Evolutionary conservation across 2,329 filamentous ascomycete genomes (phyloP).

Genomic region (Pseudogymnoascus sp.): DNA sequence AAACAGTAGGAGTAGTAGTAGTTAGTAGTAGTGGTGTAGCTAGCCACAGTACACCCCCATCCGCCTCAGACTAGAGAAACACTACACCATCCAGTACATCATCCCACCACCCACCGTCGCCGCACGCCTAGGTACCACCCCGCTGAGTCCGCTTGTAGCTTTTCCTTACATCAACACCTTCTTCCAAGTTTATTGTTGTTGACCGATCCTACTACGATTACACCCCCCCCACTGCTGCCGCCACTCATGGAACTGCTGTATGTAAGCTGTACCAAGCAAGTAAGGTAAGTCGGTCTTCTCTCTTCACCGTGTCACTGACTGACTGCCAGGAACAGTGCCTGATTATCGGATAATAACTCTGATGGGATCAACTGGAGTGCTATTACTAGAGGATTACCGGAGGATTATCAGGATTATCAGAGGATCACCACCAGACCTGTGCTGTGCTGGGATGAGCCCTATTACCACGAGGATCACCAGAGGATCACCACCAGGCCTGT

Average conservation of each 20-base stretch:
- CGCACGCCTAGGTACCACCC: too few relatives aligned
- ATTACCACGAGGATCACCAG: too few relatives aligned
- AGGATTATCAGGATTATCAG: too few relatives aligned
- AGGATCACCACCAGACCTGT: neutral
- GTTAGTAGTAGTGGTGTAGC: too few relatives aligned
- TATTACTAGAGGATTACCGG: too few relatives aligned
- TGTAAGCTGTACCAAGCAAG: neutral
- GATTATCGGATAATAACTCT: neutral
- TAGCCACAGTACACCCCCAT: neutral
- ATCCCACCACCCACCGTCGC: too few relatives aligned
- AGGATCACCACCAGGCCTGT: neutral
- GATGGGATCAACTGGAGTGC: too few relatives aligned
- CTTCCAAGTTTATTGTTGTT: neutral
- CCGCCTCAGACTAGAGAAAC: neutral
- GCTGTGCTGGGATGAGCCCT: too few relatives aligned
- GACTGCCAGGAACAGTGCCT: neutral
- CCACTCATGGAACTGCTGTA: neutral
- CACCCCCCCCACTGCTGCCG: too few relatives aligned
- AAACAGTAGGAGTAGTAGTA: neutral
- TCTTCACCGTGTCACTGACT: neutral
- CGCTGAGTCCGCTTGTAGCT: neutral
- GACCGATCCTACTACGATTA: neutral
- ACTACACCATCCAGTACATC: neutral
- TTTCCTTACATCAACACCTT: neutral
- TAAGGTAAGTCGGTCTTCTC: too few relatives aligned